These are phyloP conservation scores for Cylindrotheca fusiformis DNA, from an alignment of 108 stramenopile species.

Conservation along the genomic window DNA sequence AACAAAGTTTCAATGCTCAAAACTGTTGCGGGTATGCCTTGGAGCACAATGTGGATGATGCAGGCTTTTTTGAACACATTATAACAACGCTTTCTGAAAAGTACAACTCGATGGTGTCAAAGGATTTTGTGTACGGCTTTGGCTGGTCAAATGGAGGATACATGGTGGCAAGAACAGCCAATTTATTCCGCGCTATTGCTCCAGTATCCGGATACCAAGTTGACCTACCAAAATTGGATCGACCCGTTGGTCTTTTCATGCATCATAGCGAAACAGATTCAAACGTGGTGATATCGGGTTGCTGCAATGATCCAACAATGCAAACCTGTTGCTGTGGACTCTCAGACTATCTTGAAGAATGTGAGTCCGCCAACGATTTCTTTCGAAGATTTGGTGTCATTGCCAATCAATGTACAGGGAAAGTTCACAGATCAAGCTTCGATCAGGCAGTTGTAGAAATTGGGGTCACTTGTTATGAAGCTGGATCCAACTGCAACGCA, in stretches of 20 bases:
- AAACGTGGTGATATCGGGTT: constrained; percentile 44
- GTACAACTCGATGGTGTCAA: constrained; percentile 6
- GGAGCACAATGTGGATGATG: constrained; percentile 45
- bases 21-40: constrained; percentile 64
- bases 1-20: constrained; percentile 46
- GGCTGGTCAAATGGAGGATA: constrained; percentile 70
- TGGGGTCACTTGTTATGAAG: constrained; percentile 7
- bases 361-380: constrained; percentile 20
- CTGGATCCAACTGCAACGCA: constrained; percentile 14
- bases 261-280: constrained; percentile 48
- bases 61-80: constrained; percentile 41
- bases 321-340: constrained; percentile 55
- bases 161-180: constrained; percentile 49
- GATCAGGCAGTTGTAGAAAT: background rate
- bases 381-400: background rate
- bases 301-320: constrained; percentile 44
- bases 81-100: constrained; percentile 21
- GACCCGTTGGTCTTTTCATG: constrained; percentile 38
- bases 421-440: background rate
- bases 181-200: constrained; percentile 49
- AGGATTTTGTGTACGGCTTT: constrained; percentile 36
- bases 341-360: constrained; percentile 23
- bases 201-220: constrained; percentile 50
- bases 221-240: background rate
- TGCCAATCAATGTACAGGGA: constrained; percentile 6